Evolutionary conservation across 352 stramenopile genomes (phyloP).

Genomic region (Saprolegnia parasitica): DNA sequence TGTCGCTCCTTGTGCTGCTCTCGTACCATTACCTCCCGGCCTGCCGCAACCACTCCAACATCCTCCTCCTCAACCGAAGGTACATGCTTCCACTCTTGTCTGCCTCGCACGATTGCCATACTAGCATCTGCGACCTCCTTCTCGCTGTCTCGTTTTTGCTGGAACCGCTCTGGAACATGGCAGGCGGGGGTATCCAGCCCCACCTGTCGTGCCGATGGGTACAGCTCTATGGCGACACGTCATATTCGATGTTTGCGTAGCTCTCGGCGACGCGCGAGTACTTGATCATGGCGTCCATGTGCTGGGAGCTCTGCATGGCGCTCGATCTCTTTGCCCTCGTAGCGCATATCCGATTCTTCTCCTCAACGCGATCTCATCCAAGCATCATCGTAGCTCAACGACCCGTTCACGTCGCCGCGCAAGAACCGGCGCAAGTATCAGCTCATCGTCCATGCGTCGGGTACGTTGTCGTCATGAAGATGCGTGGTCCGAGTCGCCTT

Average conservation of each 20-base stretch:
- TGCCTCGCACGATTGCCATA: not conserved
- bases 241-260: slow-evolving; percentile 27
- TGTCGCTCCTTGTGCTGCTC: slow-evolving; percentile 51
- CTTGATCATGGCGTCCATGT: slow-evolving; percentile 65
- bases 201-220: slow-evolving; percentile 51
- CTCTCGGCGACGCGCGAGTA: slow-evolving; percentile 64
- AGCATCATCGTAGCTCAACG: slow-evolving; percentile 46
- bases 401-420: slow-evolving; percentile 72
- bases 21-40: slow-evolving; percentile 47
- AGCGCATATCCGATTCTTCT: slow-evolving; percentile 18
- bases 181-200: slow-evolving; percentile 38
- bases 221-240: not conserved
- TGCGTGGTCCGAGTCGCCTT: not conserved
- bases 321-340: slow-evolving; percentile 68
- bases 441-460: slow-evolving; percentile 42
- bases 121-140: slow-evolving; percentile 47
- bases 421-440: slow-evolving; percentile 67
- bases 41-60: slow-evolving; percentile 68
- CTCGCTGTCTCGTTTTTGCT: slow-evolving; percentile 64
- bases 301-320: slow-evolving; percentile 66
- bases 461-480: slow-evolving; percentile 7
- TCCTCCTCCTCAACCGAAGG: slow-evolving; percentile 58
- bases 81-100: not conserved
- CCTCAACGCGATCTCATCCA: not conserved
- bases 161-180: slow-evolving; percentile 50